Base-by-base conservation (phyloP, 441 rosid species). In the Gossypium schwendimanii region DNA sequence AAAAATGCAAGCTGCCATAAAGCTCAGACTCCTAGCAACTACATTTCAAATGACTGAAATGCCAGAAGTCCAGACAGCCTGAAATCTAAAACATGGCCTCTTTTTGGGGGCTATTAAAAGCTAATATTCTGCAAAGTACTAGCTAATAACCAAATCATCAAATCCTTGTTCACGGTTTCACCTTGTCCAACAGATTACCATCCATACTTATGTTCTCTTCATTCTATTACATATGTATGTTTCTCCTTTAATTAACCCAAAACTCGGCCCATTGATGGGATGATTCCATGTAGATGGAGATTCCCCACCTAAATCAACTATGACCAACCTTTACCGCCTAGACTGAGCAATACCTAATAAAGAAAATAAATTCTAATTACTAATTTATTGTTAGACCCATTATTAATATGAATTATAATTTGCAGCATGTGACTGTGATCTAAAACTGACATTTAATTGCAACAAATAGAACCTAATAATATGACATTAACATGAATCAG, bases 271-370 rank as follows among this genome's bases (percentile, higher is more conserved):
- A 45, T 65, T 9, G 31, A 41, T 41, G 18, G 28, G 10, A 63
- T 20, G 10, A 12, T 15, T 41, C 52, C 47, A 41, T 44, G 4
- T 1, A 2, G 7, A 41, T 41, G 31, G 53, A 63, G 33, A 63
- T 63, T 62, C 31, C 2, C 69, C 33, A 41, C 31, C 23, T 14
- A 23, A 49, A 47, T 24, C 57, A 24, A 23, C 15, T 57, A 10
- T 58, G 6, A 58, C 63, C 63, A 58, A 58, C 9, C 63, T 58
- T 58, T 58, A 58, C 63, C 63, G 6, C 63, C 63, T 58, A 58
- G 36, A 33, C 18, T 11, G 36, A 24, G 33, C 15, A 58, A 58
- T 58, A 12, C 63, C 36, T 58, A 24, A 24, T 58, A 58, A 53
- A 58, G 63, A 15, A 23, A 23, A 1, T 11, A 58, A 24, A 58